Evolutionary conservation across 345 rosid genomes (phyloP).

Genomic region (Rhodomyrtus tomentosa): DNA sequence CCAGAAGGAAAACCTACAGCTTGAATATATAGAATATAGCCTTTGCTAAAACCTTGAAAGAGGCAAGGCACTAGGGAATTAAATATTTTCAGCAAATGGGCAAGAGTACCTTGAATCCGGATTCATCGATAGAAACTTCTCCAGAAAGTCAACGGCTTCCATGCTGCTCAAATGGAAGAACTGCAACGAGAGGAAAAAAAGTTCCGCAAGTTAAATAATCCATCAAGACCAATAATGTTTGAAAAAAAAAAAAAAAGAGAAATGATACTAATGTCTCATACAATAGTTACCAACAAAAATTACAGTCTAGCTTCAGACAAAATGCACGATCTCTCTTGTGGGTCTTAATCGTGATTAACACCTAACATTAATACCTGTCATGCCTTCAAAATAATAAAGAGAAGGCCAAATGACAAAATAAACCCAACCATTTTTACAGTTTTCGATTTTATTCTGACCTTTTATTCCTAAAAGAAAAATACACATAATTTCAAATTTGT

Average conservation of each 20-base stretch:
- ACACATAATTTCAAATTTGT: background rate
- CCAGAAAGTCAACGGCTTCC: slow-evolving; percentile 74
- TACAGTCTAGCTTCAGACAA: background rate
- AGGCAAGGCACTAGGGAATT: background rate
- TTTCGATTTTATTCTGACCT: background rate
- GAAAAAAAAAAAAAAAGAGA: background rate
- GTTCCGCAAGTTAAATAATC: background rate
- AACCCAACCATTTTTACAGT: background rate
- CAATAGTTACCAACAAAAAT: background rate
- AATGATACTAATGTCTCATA: background rate
- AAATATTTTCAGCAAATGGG: background rate
- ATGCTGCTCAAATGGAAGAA: slow-evolving; percentile 57
- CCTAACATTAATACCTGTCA: background rate
- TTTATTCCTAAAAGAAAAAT: background rate
- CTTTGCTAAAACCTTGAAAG: background rate
- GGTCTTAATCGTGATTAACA: background rate
- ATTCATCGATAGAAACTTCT: slow-evolving; percentile 74
- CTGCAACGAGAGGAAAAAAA: slow-evolving; percentile 26
- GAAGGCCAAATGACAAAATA: background rate
- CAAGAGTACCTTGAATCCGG: slow-evolving; percentile 63
- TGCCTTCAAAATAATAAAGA: background rate
- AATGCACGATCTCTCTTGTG: background rate
- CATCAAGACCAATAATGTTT: background rate
- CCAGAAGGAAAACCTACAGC: background rate
- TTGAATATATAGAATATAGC: background rate